Evolutionary conservation across 192 early-diverging fungal species (phyloP), one percentile per base, ranked within the genome.

Genomic region (Linnemannia exigua): DNA sequence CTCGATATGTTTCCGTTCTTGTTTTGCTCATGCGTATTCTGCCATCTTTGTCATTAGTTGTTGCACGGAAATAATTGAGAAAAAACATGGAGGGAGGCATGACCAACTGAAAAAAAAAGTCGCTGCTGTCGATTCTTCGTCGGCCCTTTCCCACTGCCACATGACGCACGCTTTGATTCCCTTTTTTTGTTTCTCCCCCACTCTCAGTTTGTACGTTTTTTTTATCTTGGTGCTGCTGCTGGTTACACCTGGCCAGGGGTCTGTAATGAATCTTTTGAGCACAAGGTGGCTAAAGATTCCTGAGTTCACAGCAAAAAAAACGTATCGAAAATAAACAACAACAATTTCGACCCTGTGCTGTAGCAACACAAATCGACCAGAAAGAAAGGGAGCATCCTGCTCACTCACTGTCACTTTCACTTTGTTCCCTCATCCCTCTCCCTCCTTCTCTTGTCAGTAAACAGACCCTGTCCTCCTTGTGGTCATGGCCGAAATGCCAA

Each of bases 401-500:
- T 61, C 33, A 46, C 36, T 17, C 5, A 28, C 67, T 44, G 3
- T 44, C 41, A 44, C 41, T 44, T 44, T 6, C 41, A 12, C 28
- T 33, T 33, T 58, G 3, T 4, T 58, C 12, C 66, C 28, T 33
- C 33, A 37, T 22, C 44, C 25, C 41, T 19, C n/a, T 38, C 25
- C 37, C 15, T 71, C 41, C n/a, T 71, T 71, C 9, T 28, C 37
- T 48, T 25, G 22, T 20, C 15, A 46, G 25, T 22, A 38, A 28
- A 63, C 58, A 63, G 28, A 63, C 28, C 58, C 8, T 63, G 58
- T 36, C 41, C 68, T 44, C 41, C 80, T 67, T 72, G 75, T 82
- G 80, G 38, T 72, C 61, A 17, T 48, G 28, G 80, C 80, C 80
- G 74, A 82, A 82, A 22, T 61, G 80, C 80, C 80, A 82, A 82